Percentiles rank a stretch among this genome's conserved stretches.
Evolutionary conservation across 1,139 yeast genomes (phyloP).

Genomic region (Scheffersomyces titani): DNA sequence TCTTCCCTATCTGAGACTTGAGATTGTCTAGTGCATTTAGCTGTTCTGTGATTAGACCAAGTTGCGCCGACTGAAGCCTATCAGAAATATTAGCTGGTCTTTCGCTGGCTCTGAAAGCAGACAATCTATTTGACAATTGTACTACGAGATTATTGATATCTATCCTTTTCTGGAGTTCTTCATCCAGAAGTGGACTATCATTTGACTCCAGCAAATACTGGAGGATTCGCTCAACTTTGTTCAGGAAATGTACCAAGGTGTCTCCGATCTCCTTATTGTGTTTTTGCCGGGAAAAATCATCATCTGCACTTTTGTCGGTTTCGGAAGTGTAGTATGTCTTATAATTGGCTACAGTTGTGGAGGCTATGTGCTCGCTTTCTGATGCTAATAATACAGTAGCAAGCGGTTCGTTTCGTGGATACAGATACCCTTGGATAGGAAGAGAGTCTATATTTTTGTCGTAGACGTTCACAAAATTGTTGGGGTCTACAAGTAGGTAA

Average conservation of each 20-base stretch:
- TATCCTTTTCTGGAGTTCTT: slow-evolving; percentile 10
- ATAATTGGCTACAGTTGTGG: slow-evolving; percentile 27
- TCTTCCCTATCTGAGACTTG: slow-evolving; percentile 19
- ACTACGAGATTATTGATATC: slow-evolving; percentile 25
- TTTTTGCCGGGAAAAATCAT: slow-evolving; percentile 9
- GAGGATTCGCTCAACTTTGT: slow-evolving; percentile 20
- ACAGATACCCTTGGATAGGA: background rate
- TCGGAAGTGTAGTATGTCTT: slow-evolving; percentile 17
- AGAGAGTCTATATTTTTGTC: background rate
- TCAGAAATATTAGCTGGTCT: slow-evolving; percentile 9
- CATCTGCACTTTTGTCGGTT: slow-evolving; percentile 3
- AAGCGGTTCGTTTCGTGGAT: slow-evolving; percentile 2
- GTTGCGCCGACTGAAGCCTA: slow-evolving; percentile 23
- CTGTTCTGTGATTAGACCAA: slow-evolving; percentile 33
- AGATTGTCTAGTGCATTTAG: slow-evolving; percentile 23
- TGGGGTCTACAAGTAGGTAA: background rate
- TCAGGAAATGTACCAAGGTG: slow-evolving; percentile 24
- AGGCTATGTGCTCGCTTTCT: slow-evolving; percentile 28
- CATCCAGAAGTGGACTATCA: slow-evolving; percentile 4
- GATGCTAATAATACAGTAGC: slow-evolving; percentile 17
- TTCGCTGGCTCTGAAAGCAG: slow-evolving; percentile 10
- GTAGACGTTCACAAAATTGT: background rate
- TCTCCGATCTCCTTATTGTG: slow-evolving; percentile 16
- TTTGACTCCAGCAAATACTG: slow-evolving; percentile 14
- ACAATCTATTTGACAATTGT: slow-evolving; percentile 27